phyloP scores from a whole-genome alignment of 1,284 basidiomycete species.

The Neonothopanus nambi region DNA sequence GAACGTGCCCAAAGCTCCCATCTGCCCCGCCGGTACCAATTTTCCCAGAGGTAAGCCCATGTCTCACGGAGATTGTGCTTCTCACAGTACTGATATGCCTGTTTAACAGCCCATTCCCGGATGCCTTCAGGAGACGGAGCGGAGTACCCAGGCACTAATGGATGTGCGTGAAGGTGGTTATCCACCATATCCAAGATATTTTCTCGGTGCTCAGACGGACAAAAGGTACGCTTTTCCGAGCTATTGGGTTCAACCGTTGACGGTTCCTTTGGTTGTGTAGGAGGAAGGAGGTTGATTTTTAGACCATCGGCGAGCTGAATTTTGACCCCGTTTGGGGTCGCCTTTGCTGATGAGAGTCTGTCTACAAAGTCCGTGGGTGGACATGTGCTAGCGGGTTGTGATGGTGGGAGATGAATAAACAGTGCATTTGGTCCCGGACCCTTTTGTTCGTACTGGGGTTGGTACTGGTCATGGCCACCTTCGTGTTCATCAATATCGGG shows the following conservation, averaged over 20 bases:
- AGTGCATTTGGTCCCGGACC: not conserved
- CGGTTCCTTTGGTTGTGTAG: not conserved
- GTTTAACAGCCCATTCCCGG: conserved; percentile 29
- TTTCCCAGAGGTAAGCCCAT: conserved; percentile 35
- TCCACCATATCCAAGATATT: conserved; percentile 27
- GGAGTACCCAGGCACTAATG: conserved; percentile 30
- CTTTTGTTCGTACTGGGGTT: not conserved
- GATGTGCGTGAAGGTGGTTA: conserved; percentile 30
- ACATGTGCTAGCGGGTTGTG: too few relatives aligned
- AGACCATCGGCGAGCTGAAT: too few relatives aligned
- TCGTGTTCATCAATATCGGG: conserved; percentile 22
- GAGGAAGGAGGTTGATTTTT: not conserved
- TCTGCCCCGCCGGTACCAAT: conserved; percentile 28
- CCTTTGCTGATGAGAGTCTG: too few relatives aligned
- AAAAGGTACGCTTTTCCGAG: conserved; percentile 15
- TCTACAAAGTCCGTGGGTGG: too few relatives aligned
- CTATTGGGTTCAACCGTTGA: not conserved
- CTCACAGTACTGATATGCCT: conserved; percentile 30
- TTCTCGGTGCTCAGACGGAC: conserved; percentile 9
- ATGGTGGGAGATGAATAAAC: not conserved
- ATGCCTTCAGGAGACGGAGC: conserved; percentile 26
- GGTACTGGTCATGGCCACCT: conserved; percentile 20
- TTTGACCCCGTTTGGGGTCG: too few relatives aligned
- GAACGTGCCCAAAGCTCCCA: conserved; percentile 26
- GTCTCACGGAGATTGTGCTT: conserved; percentile 26